A percentile compares a stretch with the other conserved stretches of the same genome.
Evolutionary conservation across 1,284 basidiomycete species (phyloP).

Genomic region (Tilletia indica): DNA sequence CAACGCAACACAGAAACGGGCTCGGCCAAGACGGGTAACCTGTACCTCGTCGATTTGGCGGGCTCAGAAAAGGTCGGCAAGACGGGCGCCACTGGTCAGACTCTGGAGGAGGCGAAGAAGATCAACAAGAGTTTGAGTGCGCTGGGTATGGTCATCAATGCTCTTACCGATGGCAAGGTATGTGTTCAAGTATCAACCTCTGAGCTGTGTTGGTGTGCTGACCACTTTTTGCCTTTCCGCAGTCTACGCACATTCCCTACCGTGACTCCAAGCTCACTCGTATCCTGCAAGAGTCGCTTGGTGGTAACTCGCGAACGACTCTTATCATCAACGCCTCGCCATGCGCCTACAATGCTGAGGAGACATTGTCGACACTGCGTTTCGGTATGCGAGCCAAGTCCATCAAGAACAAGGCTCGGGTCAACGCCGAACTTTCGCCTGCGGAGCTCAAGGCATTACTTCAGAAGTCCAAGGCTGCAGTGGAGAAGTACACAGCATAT

Average conservation of each 20-base stretch:
- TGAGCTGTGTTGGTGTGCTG: neutral
- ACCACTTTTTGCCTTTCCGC: constrained; percentile 25
- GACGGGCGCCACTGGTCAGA: constrained; percentile 97
- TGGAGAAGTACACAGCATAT: constrained; percentile 79
- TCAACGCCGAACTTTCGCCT: constrained; percentile 96
- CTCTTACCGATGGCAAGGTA: constrained; percentile 76
- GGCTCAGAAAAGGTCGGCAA: constrained; percentile 99
- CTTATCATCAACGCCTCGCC: constrained; percentile 99
- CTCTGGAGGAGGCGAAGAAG: constrained; percentile 98
- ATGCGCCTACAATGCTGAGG: constrained; percentile 90
- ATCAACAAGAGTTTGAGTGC: constrained; percentile 99
- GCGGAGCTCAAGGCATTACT: constrained; percentile 89
- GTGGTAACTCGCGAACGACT: constrained; percentile 97
- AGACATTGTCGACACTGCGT: constrained; percentile 93
- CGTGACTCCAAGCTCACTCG: constrained; percentile 99
- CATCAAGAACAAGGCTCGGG: constrained; percentile 98
- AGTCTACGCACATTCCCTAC: constrained; percentile 97
- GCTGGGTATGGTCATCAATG: constrained; percentile 99
- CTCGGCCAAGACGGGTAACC: constrained; percentile 90
- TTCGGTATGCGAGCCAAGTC: constrained; percentile 94
- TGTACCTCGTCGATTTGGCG: constrained; percentile 96
- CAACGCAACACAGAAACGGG: constrained; percentile 95
- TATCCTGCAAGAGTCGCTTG: constrained; percentile 98
- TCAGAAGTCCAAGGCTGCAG: constrained; percentile 83
- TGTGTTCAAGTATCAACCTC: neutral